A percentile compares a stretch with the other conserved stretches of the same genome.
These are phyloP conservation scores for Nadsonia commutata DNA, from an alignment of 1,139 yeast species.

Conservation along the genomic window DNA sequence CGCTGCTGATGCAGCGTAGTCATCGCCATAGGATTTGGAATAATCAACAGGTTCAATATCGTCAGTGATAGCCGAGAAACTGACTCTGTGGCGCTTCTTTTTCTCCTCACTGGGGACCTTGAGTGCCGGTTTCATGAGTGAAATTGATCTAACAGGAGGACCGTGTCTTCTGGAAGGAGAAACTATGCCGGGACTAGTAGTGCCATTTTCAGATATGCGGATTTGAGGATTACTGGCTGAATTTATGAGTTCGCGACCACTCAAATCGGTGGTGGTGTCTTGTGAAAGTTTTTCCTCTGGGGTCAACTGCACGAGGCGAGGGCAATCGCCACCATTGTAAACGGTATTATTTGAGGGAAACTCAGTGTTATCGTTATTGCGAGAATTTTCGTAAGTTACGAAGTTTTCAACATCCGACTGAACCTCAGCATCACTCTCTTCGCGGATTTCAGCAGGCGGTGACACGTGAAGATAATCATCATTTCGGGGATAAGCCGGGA, in stretches of 20 bases:
- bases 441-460: background rate
- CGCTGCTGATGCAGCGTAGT: background rate
- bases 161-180: slow-evolving; percentile 8
- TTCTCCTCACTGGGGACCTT: slow-evolving; percentile 7
- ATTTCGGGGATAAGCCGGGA: background rate
- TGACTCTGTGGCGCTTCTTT: background rate
- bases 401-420: background rate
- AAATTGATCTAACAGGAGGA: slow-evolving; percentile 17
- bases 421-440: background rate
- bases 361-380: too few relatives aligned
- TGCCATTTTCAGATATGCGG: too few relatives aligned
- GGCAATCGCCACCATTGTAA: too few relatives aligned
- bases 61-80: background rate
- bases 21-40: background rate
- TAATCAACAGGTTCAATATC: background rate
- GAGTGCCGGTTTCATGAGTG: slow-evolving; percentile 21
- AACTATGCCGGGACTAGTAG: slow-evolving; percentile 3
- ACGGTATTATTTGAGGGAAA: too few relatives aligned
- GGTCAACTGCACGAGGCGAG: too few relatives aligned
- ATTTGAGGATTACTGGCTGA: too few relatives aligned
- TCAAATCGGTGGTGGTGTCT: too few relatives aligned
- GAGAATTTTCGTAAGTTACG: background rate
- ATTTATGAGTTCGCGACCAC: too few relatives aligned
- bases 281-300: too few relatives aligned
- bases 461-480: background rate